Percentiles rank a stretch among this genome's conserved stretches.
Conservation (phyloP, 2,329 filamentous ascomycete species). For the Clonostachys rosea region DNA sequence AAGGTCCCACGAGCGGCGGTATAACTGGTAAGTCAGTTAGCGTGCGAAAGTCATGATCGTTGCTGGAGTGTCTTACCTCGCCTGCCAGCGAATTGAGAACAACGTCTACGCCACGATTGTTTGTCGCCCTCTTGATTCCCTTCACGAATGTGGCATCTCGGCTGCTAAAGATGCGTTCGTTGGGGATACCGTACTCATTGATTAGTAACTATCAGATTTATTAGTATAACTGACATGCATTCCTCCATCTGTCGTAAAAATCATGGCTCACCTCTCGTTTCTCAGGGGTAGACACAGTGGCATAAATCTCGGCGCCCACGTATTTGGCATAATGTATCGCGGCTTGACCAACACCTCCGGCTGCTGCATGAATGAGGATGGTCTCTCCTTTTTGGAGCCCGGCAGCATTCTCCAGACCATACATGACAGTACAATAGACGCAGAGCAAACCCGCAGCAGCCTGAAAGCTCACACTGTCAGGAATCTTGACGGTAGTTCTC, state of each 20-base stretch:
- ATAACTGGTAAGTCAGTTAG: not conserved
- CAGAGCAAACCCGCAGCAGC: not conserved
- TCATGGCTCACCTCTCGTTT: constrained; percentile 1
- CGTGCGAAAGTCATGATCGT: too few species aligned
- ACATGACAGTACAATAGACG: not conserved
- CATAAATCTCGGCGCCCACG: constrained; percentile 8
- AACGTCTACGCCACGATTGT: constrained; percentile 22
- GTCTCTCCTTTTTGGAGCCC: not conserved
- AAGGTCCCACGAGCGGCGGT: constrained; percentile 26
- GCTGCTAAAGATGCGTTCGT: constrained; percentile 7
- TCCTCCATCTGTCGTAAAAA: constrained; percentile 3
- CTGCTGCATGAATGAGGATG: constrained; percentile 25
- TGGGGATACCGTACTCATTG: constrained; percentile 16
- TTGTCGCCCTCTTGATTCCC: constrained; percentile 8
- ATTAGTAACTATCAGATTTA: constrained; percentile 4
- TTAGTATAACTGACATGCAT: too few species aligned
- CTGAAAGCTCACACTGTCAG: constrained; percentile 11
- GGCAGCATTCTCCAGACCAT: not conserved
- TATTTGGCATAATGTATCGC: constrained; percentile 24
- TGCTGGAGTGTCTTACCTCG: constrained; percentile 5
- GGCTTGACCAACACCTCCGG: constrained; percentile 25
- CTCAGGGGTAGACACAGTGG: constrained; percentile 14
- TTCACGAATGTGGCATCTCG: constrained; percentile 4
- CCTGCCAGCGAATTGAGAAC: constrained; percentile 24
- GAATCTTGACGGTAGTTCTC: too few species aligned